phyloP scores from a whole-genome alignment of 2,329 filamentous ascomycete genomes.

The Trichothecium roseum region DNA sequence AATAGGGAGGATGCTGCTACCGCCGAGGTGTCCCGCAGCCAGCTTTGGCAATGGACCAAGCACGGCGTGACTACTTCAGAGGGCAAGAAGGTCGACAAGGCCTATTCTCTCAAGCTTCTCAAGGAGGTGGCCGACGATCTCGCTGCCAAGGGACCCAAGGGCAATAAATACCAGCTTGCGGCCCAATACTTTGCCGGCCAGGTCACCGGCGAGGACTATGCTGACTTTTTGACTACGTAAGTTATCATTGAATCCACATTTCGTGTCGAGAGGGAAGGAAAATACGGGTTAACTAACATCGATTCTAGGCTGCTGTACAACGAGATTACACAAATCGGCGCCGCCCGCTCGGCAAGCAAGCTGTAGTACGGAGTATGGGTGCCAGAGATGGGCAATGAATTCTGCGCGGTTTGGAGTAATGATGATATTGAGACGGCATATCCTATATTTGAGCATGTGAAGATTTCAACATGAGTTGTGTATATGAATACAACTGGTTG shows the following conservation, averaged over 20 bases:
- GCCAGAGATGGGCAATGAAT: constrained; percentile 6
- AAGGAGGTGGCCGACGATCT: constrained; percentile 76
- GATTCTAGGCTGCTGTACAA: constrained; percentile 65
- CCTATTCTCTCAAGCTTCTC: constrained; percentile 76
- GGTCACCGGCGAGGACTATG: constrained; percentile 95
- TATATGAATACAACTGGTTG: too few species aligned
- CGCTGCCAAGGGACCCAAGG: constrained; percentile 63
- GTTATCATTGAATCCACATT: constrained; percentile 18
- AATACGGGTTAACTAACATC: constrained; percentile 8
- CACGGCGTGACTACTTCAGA: constrained; percentile 66
- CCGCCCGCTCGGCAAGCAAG: constrained; percentile 51
- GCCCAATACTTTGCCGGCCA: constrained; percentile 88
- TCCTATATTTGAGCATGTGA: too few species aligned
- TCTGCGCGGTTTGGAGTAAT: too few species aligned
- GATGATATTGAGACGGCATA: too few species aligned
- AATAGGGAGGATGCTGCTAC: constrained; percentile 83
- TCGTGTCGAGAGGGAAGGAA: too few species aligned
- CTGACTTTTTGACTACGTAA: constrained; percentile 84
- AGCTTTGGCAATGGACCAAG: constrained; percentile 93
- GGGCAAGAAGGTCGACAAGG: constrained; percentile 88
- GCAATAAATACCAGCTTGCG: constrained; percentile 85
- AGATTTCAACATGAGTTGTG: too few species aligned
- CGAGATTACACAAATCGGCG: constrained; percentile 69
- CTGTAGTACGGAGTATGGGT: constrained; percentile 40
- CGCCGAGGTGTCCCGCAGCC: constrained; percentile 85